Evolutionary conservation across 768 basidiomycete species (phyloP).

Genomic region (Phlebiopsis flavidoalba): DNA sequence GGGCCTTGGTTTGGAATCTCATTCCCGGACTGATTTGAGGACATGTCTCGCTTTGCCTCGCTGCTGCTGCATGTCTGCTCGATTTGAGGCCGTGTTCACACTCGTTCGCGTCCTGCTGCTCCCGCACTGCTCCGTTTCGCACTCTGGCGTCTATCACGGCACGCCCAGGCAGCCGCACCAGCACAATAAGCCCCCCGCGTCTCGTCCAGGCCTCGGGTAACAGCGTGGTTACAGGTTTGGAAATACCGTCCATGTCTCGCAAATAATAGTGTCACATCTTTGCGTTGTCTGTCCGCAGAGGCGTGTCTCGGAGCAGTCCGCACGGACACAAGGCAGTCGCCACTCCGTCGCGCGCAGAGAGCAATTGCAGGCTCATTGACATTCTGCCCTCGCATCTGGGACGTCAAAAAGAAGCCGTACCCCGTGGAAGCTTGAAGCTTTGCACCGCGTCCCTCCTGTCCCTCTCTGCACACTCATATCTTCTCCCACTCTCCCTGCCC

Average conservation of each 20-base stretch:
- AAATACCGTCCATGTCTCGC: constrained; percentile 3
- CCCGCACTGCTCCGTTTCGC: neutral
- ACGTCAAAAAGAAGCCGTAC: constrained; percentile 15
- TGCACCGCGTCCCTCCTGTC: constrained; percentile 12
- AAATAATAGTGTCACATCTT: constrained; percentile 9
- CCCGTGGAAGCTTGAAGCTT: constrained; percentile 24
- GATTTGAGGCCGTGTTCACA: neutral
- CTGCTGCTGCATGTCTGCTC: constrained; percentile 1
- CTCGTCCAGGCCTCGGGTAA: constrained; percentile 9
- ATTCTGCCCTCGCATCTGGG: constrained; percentile 3
- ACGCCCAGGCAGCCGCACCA: neutral
- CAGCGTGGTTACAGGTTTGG: constrained; percentile 23
- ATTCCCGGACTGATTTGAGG: constrained; percentile 1
- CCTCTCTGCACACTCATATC: constrained; percentile 16
- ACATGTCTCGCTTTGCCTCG: neutral
- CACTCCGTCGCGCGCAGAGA: neutral
- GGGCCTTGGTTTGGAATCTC: constrained; percentile 2
- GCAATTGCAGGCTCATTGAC: constrained; percentile 10
- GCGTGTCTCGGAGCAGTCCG: constrained; percentile 7
- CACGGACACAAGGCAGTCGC: neutral
- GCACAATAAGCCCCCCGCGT: constrained; percentile 18
- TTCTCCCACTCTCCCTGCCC: constrained; percentile 23
- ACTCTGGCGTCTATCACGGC: constrained; percentile 3
- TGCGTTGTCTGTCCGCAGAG: neutral
- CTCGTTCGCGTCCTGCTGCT: neutral